Percentiles rank a stretch among this genome's conserved stretches.
Evolutionary conservation across 2,329 filamentous ascomycete genomes (phyloP).

Genomic region (Neofusicoccum umdonicola): DNA sequence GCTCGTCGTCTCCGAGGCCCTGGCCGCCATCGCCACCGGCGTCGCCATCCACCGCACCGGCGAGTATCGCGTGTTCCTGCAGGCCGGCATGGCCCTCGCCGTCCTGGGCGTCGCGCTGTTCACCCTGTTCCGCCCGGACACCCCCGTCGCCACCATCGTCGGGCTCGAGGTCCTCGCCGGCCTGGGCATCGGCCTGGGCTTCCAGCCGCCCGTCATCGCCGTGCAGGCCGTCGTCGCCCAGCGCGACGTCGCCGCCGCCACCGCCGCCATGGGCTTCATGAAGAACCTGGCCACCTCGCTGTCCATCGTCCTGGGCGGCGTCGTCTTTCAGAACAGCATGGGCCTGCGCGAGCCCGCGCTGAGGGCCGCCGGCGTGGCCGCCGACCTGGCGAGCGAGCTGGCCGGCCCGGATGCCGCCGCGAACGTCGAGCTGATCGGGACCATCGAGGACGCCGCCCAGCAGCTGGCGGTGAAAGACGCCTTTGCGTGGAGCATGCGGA

Average conservation of each 20-base stretch:
- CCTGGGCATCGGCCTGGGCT: conserved; percentile 52
- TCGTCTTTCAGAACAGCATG: conserved; percentile 59
- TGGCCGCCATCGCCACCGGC: conserved; percentile 47
- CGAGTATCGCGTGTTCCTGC: conserved; percentile 40
- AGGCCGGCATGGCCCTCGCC: conserved; percentile 32
- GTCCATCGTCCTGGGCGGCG: conserved; percentile 50
- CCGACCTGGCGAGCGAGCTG: conserved; percentile 47
- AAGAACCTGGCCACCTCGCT: conserved; percentile 46
- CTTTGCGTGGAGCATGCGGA: conserved; percentile 43
- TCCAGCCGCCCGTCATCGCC: conserved; percentile 56
- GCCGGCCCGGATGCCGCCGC: conserved; percentile 60
- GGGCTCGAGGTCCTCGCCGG: conserved; percentile 52
- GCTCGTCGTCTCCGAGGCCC: conserved; percentile 60
- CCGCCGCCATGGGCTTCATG: conserved; percentile 51
- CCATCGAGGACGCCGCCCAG: conserved; percentile 46
- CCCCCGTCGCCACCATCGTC: conserved; percentile 38
- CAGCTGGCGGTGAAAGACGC: conserved; percentile 41
- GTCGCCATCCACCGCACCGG: conserved; percentile 48
- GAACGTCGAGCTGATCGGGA: conserved; percentile 56
- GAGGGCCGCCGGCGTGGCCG: conserved; percentile 46
- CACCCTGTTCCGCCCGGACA: conserved; percentile 29
- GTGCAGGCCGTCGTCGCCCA: conserved; percentile 54
- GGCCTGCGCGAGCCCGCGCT: conserved; percentile 37
- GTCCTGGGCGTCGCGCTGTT: conserved; percentile 37
- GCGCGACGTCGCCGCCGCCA: conserved; percentile 51